phyloP scores from a whole-genome alignment of 768 basidiomycete genomes.

The Tulasnella calospora region DNA sequence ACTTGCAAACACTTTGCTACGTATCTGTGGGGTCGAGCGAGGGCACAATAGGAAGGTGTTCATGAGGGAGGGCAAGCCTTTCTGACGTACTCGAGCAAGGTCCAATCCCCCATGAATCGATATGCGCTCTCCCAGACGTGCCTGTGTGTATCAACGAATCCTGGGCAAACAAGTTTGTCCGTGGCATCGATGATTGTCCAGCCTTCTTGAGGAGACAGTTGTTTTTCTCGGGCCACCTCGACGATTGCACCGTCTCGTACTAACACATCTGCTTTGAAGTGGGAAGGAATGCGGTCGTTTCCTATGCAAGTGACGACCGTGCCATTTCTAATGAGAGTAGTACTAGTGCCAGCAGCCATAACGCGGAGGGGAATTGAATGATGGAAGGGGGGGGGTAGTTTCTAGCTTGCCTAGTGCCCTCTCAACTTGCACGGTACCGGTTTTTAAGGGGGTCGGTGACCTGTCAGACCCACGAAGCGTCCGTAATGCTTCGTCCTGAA shows the following conservation, averaged over 20 bases:
- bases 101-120: slow-evolving; percentile 25
- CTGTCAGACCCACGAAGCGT: neutral
- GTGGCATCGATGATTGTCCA: slow-evolving; percentile 18
- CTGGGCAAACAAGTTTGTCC: slow-evolving; percentile 19
- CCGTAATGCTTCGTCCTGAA: neutral
- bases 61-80: too few species aligned
- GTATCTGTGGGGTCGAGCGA: neutral
- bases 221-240: neutral
- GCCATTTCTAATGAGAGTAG: slow-evolving; percentile 17
- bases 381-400: neutral
- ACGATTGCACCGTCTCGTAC: slow-evolving; percentile 3
- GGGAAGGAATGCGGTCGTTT: neutral
- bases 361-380: too few species aligned
- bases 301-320: slow-evolving; percentile 20
- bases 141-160: slow-evolving; percentile 23
- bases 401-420: neutral
- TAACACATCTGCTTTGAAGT: slow-evolving; percentile 18
- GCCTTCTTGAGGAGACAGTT: neutral
- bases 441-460: neutral
- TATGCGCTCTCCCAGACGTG: slow-evolving; percentile 24
- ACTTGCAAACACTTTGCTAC: slow-evolving; percentile 16
- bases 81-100: slow-evolving; percentile 19
- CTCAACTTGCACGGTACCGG: neutral
- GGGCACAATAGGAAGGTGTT: neutral
- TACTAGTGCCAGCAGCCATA: neutral